Evolutionary conservation across 1,284 basidiomycete species (phyloP).

Genomic region (Ustilago cynodontis): DNA sequence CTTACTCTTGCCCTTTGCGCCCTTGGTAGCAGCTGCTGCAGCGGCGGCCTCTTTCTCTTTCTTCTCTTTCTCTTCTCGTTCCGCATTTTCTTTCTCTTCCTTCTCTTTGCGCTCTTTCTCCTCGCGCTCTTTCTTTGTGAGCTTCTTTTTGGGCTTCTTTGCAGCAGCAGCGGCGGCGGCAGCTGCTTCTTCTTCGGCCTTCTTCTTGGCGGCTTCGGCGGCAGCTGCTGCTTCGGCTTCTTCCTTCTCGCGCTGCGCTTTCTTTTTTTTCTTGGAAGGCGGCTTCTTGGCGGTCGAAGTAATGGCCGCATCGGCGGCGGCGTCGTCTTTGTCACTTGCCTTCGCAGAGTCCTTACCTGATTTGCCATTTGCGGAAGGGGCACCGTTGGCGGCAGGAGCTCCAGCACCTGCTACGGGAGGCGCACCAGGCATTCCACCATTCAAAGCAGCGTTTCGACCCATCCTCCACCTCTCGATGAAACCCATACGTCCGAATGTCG

Average conservation of each 20-base stretch:
- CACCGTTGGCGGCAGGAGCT: slow-evolving; percentile 22
- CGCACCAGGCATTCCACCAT: slow-evolving; percentile 11
- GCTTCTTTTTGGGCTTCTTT: slow-evolving; percentile 56
- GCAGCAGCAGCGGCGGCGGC: slow-evolving; percentile 31
- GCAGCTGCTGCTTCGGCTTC: slow-evolving; percentile 50
- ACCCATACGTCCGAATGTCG: slow-evolving; percentile 58
- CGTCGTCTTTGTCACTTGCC: slow-evolving; percentile 44
- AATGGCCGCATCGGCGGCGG: slow-evolving; percentile 20
- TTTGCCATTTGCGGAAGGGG: slow-evolving; percentile 24
- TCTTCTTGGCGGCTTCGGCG: slow-evolving; percentile 50
- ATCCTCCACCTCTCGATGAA: slow-evolving; percentile 63
- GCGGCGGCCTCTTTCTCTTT: slow-evolving; percentile 53
- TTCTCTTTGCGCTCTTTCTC: slow-evolving; percentile 46
- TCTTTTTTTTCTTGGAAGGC: slow-evolving; percentile 56
- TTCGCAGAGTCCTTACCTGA: slow-evolving; percentile 40
- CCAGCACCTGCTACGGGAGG: slow-evolving; percentile 10
- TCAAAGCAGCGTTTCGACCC: slow-evolving; percentile 50
- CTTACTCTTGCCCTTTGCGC: slow-evolving; percentile 51
- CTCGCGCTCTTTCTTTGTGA: slow-evolving; percentile 56
- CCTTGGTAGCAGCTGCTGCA: slow-evolving; percentile 21
- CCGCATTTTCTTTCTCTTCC: slow-evolving; percentile 60
- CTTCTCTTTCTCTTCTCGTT: slow-evolving; percentile 51
- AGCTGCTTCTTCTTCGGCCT: slow-evolving; percentile 44
- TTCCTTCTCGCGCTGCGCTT: slow-evolving; percentile 52
- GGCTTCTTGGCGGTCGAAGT: slow-evolving; percentile 42